These are phyloP conservation scores for Mayamaea pseudoterrestris DNA, from an alignment of 108 stramenopile species.

Conservation along the genomic window DNA sequence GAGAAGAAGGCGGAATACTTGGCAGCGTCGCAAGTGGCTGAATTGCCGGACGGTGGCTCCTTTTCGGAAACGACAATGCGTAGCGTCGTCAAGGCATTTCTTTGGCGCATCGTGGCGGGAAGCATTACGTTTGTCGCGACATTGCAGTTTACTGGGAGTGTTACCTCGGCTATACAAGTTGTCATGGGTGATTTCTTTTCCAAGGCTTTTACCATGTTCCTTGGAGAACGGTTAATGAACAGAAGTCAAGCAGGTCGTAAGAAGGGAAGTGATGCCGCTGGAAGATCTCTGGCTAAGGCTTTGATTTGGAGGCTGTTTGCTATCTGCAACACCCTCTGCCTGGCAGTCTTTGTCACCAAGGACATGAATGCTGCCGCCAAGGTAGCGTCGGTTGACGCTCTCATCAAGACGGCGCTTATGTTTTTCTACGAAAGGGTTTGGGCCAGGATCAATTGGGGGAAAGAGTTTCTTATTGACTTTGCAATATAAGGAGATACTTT, in stretches of 20 bases:
- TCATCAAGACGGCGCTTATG: constrained; percentile 92
- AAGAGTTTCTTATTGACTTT: constrained; percentile 67
- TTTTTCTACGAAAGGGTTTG: constrained; percentile 82
- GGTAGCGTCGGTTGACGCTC: constrained; percentile 85
- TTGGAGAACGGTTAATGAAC: constrained; percentile 94
- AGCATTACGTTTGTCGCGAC: constrained; percentile 69
- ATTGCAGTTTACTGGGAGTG: constrained; percentile 55
- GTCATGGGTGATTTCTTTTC: constrained; percentile 91
- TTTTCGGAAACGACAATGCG: constrained; percentile 72
- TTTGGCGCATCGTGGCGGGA: constrained; percentile 84
- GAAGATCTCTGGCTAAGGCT: constrained; percentile 82
- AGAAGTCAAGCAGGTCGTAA: constrained; percentile 70
- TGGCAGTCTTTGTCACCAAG: constrained; percentile 76
- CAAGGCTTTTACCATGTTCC: constrained; percentile 90
- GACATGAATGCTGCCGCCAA: constrained; percentile 74
- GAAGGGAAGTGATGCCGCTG: constrained; percentile 59
- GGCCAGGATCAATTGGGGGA: constrained; percentile 86
- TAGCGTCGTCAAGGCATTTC: constrained; percentile 69
- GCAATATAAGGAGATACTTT: constrained; percentile 26
- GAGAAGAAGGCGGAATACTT: constrained; percentile 59
- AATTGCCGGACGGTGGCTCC: constrained; percentile 16
- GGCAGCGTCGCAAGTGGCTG: constrained; percentile 23
- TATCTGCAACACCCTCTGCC: constrained; percentile 82
- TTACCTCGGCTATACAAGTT: constrained; percentile 74
- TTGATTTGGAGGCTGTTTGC: constrained; percentile 92